Conservation (phyloP, 2,329 filamentous ascomycete genomes). For the Fusarium napiforme region DNA sequence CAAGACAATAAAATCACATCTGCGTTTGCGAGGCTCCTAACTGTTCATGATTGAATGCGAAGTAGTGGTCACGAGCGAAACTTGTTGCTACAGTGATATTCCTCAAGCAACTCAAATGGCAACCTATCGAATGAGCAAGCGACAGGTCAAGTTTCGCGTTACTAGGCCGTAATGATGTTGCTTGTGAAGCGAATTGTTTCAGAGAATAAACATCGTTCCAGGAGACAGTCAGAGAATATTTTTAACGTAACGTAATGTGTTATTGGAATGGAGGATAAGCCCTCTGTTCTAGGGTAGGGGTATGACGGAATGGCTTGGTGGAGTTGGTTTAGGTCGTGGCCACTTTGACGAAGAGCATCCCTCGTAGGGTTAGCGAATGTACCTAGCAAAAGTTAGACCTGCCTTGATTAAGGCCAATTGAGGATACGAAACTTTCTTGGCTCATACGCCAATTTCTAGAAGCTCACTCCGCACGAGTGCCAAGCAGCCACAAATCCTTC, state of each 20-base stretch:
- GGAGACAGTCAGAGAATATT: background rate
- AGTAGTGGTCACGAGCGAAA: accelerated
- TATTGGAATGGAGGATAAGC: background rate
- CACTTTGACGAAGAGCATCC: background rate
- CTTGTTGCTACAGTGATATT: background rate
- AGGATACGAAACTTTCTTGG: background rate
- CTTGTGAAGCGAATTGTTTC: accelerated
- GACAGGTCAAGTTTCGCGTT: accelerated
- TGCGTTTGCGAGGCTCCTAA: accelerated
- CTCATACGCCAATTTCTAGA: background rate
- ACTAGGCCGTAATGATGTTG: no score
- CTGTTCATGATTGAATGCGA: accelerated
- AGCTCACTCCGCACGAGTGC: background rate
- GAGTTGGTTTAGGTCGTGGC: background rate
- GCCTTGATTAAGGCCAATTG: no score
- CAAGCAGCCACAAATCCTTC: background rate
- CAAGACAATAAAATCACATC: no score
- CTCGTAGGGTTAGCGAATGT: background rate
- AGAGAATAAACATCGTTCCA: accelerated
- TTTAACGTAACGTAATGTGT: no score
- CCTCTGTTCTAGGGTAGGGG: background rate
- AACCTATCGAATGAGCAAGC: background rate
- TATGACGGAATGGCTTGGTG: background rate
- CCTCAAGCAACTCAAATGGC: no score
- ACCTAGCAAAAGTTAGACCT: no score